Percentiles rank a stretch among this genome's conserved stretches.
Conservation (phyloP, 176 grass and related monocot genomes). For the Phyllostachys edulis region DNA sequence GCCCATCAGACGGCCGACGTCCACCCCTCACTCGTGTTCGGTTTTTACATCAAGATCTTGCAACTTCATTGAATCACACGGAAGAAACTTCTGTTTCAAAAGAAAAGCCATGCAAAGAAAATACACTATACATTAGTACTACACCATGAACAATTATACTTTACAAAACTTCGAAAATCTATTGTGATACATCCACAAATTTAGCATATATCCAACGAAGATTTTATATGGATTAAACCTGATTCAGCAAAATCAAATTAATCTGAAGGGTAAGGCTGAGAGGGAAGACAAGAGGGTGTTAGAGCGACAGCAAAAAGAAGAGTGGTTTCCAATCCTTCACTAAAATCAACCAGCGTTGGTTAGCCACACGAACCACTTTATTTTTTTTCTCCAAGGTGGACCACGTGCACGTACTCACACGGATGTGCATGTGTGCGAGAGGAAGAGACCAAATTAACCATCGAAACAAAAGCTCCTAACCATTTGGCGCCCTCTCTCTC, state of each 20-base stretch:
- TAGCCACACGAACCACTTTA: not conserved
- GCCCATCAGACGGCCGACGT: too few relatives aligned
- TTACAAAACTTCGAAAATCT: not conserved
- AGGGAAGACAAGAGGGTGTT: not conserved
- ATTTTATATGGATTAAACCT: not conserved
- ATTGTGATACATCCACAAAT: not conserved
- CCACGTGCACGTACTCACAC: not conserved
- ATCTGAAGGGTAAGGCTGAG: not conserved
- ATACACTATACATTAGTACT: not conserved
- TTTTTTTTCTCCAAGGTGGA: not conserved
- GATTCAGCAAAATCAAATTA: not conserved
- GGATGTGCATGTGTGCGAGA: not conserved
- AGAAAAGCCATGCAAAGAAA: not conserved
- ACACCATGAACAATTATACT: not conserved
- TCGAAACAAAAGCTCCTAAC: not conserved
- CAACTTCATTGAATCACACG: not conserved
- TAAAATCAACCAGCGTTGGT: not conserved
- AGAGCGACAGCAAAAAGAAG: not conserved
- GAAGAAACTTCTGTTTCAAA: not conserved
- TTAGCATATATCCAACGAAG: not conserved
- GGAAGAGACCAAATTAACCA: not conserved
- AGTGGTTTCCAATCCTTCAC: not conserved
- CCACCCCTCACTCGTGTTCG: too few relatives aligned
- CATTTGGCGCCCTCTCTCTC: slow-evolving; percentile 41
- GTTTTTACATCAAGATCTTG: not conserved